Evolutionary conservation across 2,329 filamentous ascomycete species (phyloP).

Genomic region (Davidsoniella eucalypti): DNA sequence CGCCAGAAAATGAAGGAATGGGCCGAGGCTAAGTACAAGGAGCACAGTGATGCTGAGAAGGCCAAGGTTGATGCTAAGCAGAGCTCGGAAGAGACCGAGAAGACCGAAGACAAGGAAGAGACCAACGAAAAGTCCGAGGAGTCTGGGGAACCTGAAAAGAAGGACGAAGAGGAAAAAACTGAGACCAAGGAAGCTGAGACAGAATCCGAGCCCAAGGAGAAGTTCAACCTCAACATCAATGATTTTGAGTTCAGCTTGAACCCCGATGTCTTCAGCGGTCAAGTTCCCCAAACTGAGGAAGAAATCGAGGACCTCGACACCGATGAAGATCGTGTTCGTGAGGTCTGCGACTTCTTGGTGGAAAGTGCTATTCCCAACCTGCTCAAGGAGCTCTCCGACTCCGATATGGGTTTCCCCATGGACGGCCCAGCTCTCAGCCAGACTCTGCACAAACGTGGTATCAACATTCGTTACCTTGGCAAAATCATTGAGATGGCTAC

Average conservation of each 20-base stretch:
- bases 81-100: conserved; percentile 18
- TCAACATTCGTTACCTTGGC: conserved; percentile 94
- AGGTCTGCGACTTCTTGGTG: conserved; percentile 63
- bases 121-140: conserved; percentile 3
- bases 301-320: conserved; percentile 70
- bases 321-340: conserved; percentile 78
- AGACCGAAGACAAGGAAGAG: conserved; percentile 13
- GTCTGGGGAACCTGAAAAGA: neutral
- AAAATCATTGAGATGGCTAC: conserved; percentile 52
- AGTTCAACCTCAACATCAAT: conserved; percentile 57
- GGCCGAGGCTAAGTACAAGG: conserved; percentile 50
- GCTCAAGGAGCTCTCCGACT: conserved; percentile 72
- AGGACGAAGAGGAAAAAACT: conserved; percentile 16
- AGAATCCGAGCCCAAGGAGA: conserved; percentile 29
- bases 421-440: conserved; percentile 83
- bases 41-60: conserved; percentile 21
- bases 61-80: conserved; percentile 17
- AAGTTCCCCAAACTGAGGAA: conserved; percentile 73
- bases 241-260: conserved; percentile 81
- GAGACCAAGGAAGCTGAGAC: conserved; percentile 21
- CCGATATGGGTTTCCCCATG: conserved; percentile 95
- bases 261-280: conserved; percentile 88
- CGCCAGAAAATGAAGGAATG: conserved; percentile 79
- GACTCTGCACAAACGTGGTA: conserved; percentile 87
- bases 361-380: conserved; percentile 69